These are phyloP conservation scores for Elymus sibiricus DNA, from an alignment of 176 grass and related monocot genomes.

Conservation along the genomic window DNA sequence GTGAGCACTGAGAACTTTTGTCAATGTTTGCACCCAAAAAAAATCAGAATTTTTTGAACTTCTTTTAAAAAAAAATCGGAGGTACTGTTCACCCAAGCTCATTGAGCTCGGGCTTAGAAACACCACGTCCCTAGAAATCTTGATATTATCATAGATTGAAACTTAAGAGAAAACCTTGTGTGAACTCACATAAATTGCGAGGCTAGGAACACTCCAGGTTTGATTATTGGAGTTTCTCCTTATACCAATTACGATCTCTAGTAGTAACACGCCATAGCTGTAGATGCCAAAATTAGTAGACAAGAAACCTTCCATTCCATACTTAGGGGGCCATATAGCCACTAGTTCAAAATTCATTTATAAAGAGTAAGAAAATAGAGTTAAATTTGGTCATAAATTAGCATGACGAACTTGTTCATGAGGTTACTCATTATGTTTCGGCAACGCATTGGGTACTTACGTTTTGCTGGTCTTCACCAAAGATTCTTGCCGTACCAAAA, in stretches of 20 bases:
- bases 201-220: slow-evolving; percentile 10
- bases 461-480: slow-evolving; percentile 34
- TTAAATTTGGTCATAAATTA: not conserved
- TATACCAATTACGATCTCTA: slow-evolving; percentile 43
- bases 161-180: not conserved
- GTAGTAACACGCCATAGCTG: slow-evolving; percentile 35
- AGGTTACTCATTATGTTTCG: not conserved
- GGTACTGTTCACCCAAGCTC: too few species aligned
- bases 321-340: slow-evolving; percentile 47
- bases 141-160: not conserved
- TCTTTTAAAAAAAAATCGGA: too few species aligned
- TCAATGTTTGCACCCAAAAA: too few species aligned
- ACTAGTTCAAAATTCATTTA: not conserved
- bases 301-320: slow-evolving; percentile 46
- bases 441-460: slow-evolving; percentile 37
- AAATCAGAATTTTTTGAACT: too few species aligned
- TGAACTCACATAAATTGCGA: slow-evolving; percentile 38
- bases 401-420: not conserved
- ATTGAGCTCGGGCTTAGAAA: too few species aligned
- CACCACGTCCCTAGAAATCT: too few species aligned
- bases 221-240: slow-evolving; percentile 16
- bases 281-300: slow-evolving; percentile 43
- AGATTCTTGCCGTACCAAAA: slow-evolving; percentile 54
- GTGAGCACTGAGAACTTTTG: too few species aligned
- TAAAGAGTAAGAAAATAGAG: too few species aligned